A percentile compares a stretch with the other conserved stretches of the same genome.
phyloP scores from a whole-genome alignment of 768 basidiomycete species.

The Suillus occidentalis region DNA sequence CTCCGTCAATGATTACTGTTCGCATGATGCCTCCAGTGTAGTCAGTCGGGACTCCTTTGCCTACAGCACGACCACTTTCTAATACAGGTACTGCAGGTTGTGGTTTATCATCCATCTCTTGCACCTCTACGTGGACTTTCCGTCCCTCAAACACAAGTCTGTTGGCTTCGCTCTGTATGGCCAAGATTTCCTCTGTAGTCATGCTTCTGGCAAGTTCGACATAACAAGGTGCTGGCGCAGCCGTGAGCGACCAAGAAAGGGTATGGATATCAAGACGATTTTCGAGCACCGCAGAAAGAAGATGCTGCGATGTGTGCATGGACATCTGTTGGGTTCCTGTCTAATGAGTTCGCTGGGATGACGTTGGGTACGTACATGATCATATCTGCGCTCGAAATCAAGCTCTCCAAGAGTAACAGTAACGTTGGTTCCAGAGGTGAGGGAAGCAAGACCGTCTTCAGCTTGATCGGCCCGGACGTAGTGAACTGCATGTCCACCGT shows the following conservation, averaged over 20 bases:
- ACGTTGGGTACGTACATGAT: slow-evolving; percentile 54
- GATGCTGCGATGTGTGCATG: slow-evolving; percentile 83
- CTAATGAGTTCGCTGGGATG: slow-evolving; percentile 1
- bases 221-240: slow-evolving; percentile 68
- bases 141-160: slow-evolving; percentile 68
- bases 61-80: slow-evolving; percentile 50
- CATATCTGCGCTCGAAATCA: slow-evolving; percentile 66
- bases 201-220: slow-evolving; percentile 74
- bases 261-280: slow-evolving; percentile 62
- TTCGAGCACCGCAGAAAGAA: slow-evolving; percentile 80
- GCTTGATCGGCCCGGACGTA: slow-evolving; percentile 50
- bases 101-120: slow-evolving; percentile 52
- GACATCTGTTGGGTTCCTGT: slow-evolving; percentile 53
- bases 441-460: slow-evolving; percentile 44
- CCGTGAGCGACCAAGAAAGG: slow-evolving; percentile 78
- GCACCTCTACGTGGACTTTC: slow-evolving; percentile 70
- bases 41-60: slow-evolving; percentile 62
- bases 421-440: slow-evolving; percentile 53
- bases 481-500: slow-evolving; percentile 75
- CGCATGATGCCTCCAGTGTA: slow-evolving; percentile 77
- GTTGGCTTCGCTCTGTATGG: slow-evolving; percentile 66
- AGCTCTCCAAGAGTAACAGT: slow-evolving; percentile 53
- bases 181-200: slow-evolving; percentile 57
- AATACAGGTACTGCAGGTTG: slow-evolving; percentile 33
- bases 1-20: slow-evolving; percentile 79